Conservation (phyloP, 1,284 basidiomycete genomes). For the Vanrija pseudolonga region DNA sequence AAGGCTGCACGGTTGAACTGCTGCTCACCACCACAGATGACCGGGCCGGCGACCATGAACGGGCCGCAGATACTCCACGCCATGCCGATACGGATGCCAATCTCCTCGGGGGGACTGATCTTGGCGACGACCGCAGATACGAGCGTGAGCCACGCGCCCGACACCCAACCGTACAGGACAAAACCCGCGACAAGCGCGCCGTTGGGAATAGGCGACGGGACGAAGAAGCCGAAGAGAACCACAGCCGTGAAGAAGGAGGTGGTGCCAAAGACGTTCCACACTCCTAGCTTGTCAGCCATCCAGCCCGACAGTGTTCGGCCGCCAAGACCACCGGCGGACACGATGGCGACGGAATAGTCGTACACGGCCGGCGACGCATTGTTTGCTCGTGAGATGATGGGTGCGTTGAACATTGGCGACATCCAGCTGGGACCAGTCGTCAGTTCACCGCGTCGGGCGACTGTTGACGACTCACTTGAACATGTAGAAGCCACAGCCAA, state of each 20-base stretch:
- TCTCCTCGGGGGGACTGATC: slow-evolving; percentile 42
- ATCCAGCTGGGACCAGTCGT: slow-evolving; percentile 18
- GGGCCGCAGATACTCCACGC: slow-evolving; percentile 35
- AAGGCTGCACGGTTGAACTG: neutral
- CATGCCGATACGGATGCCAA: slow-evolving; percentile 45
- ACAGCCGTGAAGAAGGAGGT: slow-evolving; percentile 27
- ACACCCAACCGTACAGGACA: slow-evolving; percentile 32
- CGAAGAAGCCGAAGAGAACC: slow-evolving; percentile 35
- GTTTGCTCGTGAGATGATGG: slow-evolving; percentile 29
- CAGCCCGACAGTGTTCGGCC: slow-evolving; percentile 37
- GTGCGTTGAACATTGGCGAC: slow-evolving; percentile 39
- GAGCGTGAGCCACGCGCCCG: slow-evolving; percentile 42
- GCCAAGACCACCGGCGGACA: slow-evolving; percentile 39
- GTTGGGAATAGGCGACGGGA: slow-evolving; percentile 18
- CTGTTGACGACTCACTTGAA: slow-evolving; percentile 19
- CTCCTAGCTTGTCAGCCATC: slow-evolving; percentile 39
- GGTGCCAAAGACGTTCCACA: slow-evolving; percentile 37
- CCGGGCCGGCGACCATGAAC: slow-evolving; percentile 36
- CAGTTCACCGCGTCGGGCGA: too few relatives aligned
- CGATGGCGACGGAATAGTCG: slow-evolving; percentile 40
- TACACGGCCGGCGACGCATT: slow-evolving; percentile 14
- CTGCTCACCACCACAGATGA: slow-evolving; percentile 34
- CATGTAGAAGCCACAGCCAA: slow-evolving; percentile 31
- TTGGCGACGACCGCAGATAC: slow-evolving; percentile 38
- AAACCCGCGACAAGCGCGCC: slow-evolving; percentile 36